Conservation (phyloP, 2,329 filamentous ascomycete genomes). For the Allantophomopsis cytisporea region DNA sequence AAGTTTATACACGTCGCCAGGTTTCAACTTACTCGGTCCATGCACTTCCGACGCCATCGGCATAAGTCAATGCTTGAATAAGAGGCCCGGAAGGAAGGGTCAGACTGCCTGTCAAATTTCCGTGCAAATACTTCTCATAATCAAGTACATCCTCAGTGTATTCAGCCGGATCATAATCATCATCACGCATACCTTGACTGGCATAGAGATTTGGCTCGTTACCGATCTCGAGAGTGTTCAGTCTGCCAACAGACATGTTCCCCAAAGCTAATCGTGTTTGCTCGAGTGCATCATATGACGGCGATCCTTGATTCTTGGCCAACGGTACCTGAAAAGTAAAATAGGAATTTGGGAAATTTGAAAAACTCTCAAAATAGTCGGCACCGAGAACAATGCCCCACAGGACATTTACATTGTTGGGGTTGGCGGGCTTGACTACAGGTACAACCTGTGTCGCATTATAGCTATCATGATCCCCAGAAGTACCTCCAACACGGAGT, state of each 20-base stretch:
- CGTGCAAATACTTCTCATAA: slow-evolving; percentile 24
- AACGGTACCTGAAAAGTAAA: slow-evolving; percentile 13
- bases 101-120: slow-evolving; percentile 27
- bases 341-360: slow-evolving; percentile 8
- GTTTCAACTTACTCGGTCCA: slow-evolving; percentile 3
- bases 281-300: slow-evolving; percentile 7
- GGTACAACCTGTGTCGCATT: slow-evolving; percentile 8
- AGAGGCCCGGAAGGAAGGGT: neutral
- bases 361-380: slow-evolving; percentile 12
- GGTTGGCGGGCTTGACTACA: slow-evolving; percentile 9
- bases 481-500: slow-evolving; percentile 1
- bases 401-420: slow-evolving; percentile 10
- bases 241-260: slow-evolving; percentile 4
- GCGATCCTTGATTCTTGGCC: slow-evolving; percentile 11
- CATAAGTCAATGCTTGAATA: too few species aligned
- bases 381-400: slow-evolving; percentile 10
- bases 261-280: slow-evolving; percentile 9
- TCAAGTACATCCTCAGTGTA: too few species aligned
- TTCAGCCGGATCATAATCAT: neutral
- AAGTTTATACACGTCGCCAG: too few species aligned
- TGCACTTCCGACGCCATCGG: slow-evolving; percentile 1
- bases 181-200: neutral
- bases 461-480: slow-evolving; percentile 11
- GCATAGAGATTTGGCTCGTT: slow-evolving; percentile 13
- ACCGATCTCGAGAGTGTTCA: slow-evolving; percentile 11